These are phyloP conservation scores for Kodamaea lidongshanica DNA, from an alignment of 805 yeast species.

Conservation along the genomic window DNA sequence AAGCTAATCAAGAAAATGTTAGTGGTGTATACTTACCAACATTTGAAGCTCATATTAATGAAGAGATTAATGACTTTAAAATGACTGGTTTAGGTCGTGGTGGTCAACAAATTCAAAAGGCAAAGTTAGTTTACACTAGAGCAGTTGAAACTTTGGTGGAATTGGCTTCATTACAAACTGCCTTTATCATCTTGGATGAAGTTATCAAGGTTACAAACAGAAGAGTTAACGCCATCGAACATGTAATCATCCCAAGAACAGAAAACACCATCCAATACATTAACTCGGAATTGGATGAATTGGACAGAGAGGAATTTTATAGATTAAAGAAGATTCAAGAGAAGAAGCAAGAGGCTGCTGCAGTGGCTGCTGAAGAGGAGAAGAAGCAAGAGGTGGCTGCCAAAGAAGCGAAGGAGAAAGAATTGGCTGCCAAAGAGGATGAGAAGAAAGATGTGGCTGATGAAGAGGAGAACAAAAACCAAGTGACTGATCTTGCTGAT, in stretches of 20 bases:
- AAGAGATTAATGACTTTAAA: slow-evolving; percentile 85
- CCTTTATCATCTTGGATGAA: slow-evolving; percentile 92
- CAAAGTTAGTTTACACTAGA: slow-evolving; percentile 85
- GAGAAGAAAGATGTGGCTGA: slow-evolving; percentile 9
- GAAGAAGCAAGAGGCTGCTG: slow-evolving; percentile 79
- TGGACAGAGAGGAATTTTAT: slow-evolving; percentile 97
- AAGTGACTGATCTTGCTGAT: slow-evolving; percentile 21
- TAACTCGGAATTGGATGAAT: slow-evolving; percentile 92
- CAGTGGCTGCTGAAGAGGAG: slow-evolving; percentile 55
- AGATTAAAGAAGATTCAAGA: slow-evolving; percentile 94
- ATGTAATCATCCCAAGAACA: slow-evolving; percentile 94
- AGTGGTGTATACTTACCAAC: slow-evolving; percentile 93
- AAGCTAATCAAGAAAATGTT: slow-evolving; percentile 91
- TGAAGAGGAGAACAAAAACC: slow-evolving; percentile 10
- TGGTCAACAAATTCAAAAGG: slow-evolving; percentile 95
- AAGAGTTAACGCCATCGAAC: slow-evolving; percentile 98
- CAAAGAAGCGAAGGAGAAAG: slow-evolving; percentile 14
- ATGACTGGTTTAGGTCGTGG: slow-evolving; percentile 97
- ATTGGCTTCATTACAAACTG: slow-evolving; percentile 92
- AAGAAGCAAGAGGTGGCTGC: slow-evolving; percentile 11
- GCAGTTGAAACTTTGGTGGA: slow-evolving; percentile 97
- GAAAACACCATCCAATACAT: slow-evolving; percentile 90
- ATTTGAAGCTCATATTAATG: slow-evolving; percentile 79
- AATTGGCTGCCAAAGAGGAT: slow-evolving; percentile 13
- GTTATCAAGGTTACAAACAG: slow-evolving; percentile 96